phyloP scores from a whole-genome alignment of 495 filamentous ascomycete genomes.

The Xylaria sp. region DNA sequence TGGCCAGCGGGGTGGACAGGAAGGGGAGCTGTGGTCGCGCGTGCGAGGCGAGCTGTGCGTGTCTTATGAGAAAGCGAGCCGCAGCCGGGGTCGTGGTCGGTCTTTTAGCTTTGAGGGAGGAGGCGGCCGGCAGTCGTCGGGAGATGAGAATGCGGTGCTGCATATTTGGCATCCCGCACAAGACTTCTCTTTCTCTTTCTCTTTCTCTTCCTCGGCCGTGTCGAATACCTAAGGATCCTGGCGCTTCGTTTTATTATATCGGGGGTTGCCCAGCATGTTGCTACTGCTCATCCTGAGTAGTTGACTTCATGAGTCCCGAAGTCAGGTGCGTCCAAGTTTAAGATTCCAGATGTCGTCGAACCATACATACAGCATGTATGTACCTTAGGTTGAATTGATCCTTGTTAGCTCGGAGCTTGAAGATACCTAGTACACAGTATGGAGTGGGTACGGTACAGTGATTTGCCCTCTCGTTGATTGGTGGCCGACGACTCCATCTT shows the following conservation, averaged over 20 bases:
- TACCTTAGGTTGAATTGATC: not conserved
- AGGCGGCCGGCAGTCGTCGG: slow-evolving; percentile 35
- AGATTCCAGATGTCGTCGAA: not conserved
- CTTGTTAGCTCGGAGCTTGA: not conserved
- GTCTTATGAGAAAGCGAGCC: slow-evolving; percentile 30
- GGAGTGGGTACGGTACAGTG: not conserved
- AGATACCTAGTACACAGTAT: too few relatives aligned
- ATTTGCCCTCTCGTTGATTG: not conserved
- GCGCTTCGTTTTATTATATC: not conserved
- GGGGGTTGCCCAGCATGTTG: not conserved
- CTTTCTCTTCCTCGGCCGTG: not conserved
- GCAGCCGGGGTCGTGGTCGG: slow-evolving; percentile 17
- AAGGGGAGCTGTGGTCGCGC: slow-evolving; percentile 81
- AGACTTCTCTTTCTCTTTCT: not conserved
- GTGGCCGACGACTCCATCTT: not conserved
- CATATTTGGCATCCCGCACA: slow-evolving; percentile 29
- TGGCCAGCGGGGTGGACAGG: slow-evolving; percentile 62
- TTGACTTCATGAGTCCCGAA: not conserved
- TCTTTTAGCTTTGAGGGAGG: slow-evolving; percentile 26
- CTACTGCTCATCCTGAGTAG: slow-evolving; percentile 1
- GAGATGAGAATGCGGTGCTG: slow-evolving; percentile 31
- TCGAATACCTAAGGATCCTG: not conserved
- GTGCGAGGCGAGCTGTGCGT: slow-evolving; percentile 37
- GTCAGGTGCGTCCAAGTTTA: not conserved
- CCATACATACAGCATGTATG: too few relatives aligned